Evolutionary conservation across 495 filamentous ascomycete species (phyloP).

Genomic region (Tricharina praecox): DNA sequence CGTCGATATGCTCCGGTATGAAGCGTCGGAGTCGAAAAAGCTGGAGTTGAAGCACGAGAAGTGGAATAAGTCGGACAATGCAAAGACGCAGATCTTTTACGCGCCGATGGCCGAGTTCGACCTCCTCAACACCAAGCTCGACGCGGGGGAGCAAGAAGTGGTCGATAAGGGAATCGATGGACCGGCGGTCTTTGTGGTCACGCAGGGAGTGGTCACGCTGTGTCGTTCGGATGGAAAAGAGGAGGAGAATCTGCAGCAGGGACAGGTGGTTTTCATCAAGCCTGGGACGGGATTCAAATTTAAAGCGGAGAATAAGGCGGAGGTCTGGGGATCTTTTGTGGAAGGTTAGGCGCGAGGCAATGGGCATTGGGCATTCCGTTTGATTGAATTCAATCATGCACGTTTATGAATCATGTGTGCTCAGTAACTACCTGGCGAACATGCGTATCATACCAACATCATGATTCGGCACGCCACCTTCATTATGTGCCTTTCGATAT

Average conservation of each 20-base stretch:
- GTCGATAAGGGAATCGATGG: constrained; percentile 8
- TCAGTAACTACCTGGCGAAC: too few relatives aligned
- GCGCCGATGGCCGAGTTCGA: constrained; percentile 16
- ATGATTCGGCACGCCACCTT: too few relatives aligned
- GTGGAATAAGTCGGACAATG: constrained; percentile 5
- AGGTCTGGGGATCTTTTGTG: constrained; percentile 18
- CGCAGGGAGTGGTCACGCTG: constrained; percentile 9
- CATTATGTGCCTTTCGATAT: too few relatives aligned
- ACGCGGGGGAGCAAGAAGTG: constrained; percentile 8
- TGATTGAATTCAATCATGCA: constrained; percentile 7
- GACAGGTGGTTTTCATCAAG: constrained; percentile 16
- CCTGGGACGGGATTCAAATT: constrained; percentile 8
- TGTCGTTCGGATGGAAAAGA: neutral
- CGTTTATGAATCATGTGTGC: too few relatives aligned
- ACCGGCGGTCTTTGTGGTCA: constrained; percentile 13
- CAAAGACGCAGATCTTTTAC: constrained; percentile 12
- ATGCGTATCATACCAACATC: too few relatives aligned
- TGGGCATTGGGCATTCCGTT: neutral
- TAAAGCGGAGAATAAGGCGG: constrained; percentile 5
- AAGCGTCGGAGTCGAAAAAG: neutral
- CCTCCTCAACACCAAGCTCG: constrained; percentile 9
- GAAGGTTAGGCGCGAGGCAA: constrained; percentile 6
- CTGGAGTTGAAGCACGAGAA: constrained; percentile 10
- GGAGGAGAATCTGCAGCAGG: constrained; percentile 9
- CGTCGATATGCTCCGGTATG: constrained; percentile 11